These are phyloP conservation scores for Phaffomyces thermotolerans DNA, from an alignment of 805 yeast species.

Conservation along the genomic window DNA sequence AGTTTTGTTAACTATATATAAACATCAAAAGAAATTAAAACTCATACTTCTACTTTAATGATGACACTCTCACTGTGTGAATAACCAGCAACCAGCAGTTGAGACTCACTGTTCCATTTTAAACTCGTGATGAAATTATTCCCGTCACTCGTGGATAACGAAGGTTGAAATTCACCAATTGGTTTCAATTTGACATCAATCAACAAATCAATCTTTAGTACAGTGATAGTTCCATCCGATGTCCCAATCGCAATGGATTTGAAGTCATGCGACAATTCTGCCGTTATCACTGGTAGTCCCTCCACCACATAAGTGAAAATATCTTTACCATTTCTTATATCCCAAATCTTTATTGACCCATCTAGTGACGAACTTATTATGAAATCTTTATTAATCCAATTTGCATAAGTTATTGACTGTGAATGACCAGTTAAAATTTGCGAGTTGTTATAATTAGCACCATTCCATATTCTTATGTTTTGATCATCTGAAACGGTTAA, in stretches of 20 bases:
- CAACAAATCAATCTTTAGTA: slow-evolving; percentile 38
- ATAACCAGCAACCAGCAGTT: slow-evolving; percentile 1
- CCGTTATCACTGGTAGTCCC: slow-evolving; percentile 49
- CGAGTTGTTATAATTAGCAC: slow-evolving; percentile 47
- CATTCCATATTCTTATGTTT: slow-evolving; percentile 67
- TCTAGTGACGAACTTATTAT: slow-evolving; percentile 60
- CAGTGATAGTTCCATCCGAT: slow-evolving; percentile 48
- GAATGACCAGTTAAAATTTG: slow-evolving; percentile 47
- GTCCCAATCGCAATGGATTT: slow-evolving; percentile 56
- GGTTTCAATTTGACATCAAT: slow-evolving; percentile 11
- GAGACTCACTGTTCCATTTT: slow-evolving; percentile 4
- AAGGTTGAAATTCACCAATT: slow-evolving; percentile 22
- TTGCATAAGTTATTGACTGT: slow-evolving; percentile 46
- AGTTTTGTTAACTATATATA: too few relatives aligned
- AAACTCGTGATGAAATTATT: slow-evolving; percentile 2
- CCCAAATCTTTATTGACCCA: slow-evolving; percentile 66
- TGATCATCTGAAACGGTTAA: slow-evolving; percentile 78
- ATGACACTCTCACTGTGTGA: slow-evolving; percentile 2
- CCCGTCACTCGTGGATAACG: not conserved
- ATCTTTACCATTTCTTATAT: slow-evolving; percentile 37
- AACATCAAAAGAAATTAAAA: not conserved
- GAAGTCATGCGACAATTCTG: slow-evolving; percentile 43
- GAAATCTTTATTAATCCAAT: slow-evolving; percentile 43
- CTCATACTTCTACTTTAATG: not conserved
- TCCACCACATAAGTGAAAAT: slow-evolving; percentile 32